phyloP scores from a whole-genome alignment of 2,329 filamentous ascomycete species.

The Trichoderma koningiopsis region DNA sequence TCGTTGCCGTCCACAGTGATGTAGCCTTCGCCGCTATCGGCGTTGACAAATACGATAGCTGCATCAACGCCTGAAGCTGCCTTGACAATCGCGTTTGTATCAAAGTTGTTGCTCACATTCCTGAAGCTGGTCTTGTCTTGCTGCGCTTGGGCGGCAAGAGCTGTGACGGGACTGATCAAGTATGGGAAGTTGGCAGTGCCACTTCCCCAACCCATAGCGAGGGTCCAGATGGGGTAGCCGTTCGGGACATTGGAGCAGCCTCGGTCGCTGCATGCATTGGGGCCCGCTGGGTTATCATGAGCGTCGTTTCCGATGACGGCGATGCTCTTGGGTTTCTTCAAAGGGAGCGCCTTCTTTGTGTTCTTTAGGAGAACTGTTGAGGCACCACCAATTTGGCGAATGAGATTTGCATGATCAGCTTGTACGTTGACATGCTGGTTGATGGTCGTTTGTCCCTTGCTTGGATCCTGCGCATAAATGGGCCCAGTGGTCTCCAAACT shows the following conservation, averaged over 20 bases:
- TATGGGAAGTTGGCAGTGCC: conserved; percentile 13
- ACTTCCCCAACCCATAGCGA: conserved; percentile 4
- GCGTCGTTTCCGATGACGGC: neutral
- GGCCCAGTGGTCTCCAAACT: conserved; percentile 3
- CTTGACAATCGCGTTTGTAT: conserved; percentile 51
- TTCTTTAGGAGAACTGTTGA: neutral
- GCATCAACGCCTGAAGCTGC: conserved; percentile 49
- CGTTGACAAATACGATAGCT: conserved; percentile 81
- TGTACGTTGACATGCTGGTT: conserved; percentile 66
- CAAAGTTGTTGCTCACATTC: conserved; percentile 48
- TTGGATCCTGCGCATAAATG: neutral
- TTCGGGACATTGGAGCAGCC: conserved; percentile 5
- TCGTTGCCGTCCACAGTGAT: conserved; percentile 62
- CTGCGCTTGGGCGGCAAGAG: neutral
- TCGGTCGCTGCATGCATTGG: conserved; percentile 5
- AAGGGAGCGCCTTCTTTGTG: neutral
- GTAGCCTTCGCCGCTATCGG: conserved; percentile 76
- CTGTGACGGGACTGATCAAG: neutral
- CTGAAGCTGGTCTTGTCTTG: conserved; percentile 1
- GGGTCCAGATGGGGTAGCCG: conserved; percentile 6
- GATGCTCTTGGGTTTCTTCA: neutral
- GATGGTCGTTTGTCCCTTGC: conserved; percentile 32
- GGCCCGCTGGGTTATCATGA: neutral
- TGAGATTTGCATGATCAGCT: conserved; percentile 66
- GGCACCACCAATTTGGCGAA: conserved; percentile 48